Base-by-base conservation (phyloP, 108 stramenopile species). In the Skeletonema grethae region DNA sequence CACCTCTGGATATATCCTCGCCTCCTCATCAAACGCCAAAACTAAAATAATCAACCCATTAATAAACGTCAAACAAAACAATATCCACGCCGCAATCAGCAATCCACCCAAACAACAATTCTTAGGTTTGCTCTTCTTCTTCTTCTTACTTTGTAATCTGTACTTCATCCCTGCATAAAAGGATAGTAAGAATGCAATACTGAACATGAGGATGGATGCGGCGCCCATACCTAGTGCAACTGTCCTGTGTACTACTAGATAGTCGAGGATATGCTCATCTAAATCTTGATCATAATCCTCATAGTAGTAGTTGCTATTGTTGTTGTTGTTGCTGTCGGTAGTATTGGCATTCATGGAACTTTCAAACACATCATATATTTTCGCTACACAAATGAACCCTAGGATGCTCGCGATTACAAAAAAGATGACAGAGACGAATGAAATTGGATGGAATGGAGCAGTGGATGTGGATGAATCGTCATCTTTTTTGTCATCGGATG, bases 71-170 rank as follows among this genome's bases (percentile, higher is more conserved):
- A 75, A 24, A 7, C 41, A 36, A 34, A 67, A 75, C 13, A 66
- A 13, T 4, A 75, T 67, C 73, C 73, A 75, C 10, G 41, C 73
- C 16, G 12, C 43, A 30, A 75, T 75, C n/a, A 75, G 4, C 29
- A 60, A 22, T 20, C 53, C 53, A 22, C 32, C 34, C 5, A 75
- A 9, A 34, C 65, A 66, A 43, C 73, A 75, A 12, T 24, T 36
- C 67, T 15, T 62, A 7, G 8, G 36, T 38, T 38, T 38, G 9
- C 36, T 53, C 22, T 53, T 28, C 25, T 28, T 28, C 25, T 28
- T 28, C 25, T 53, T 3, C 22, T 53, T 15, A 20, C 30, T 55
- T 8, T 24, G 9, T 30, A 56, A 20, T 39, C 34, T 25, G 34
- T 75, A 58, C 5, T 41, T 15, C n/a, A 32, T 36, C 0, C 73